A percentile compares a stretch with the other conserved stretches of the same genome.
Evolutionary conservation across 1,139 yeast species (phyloP).

Genomic region (Pneumocystis sp.): DNA sequence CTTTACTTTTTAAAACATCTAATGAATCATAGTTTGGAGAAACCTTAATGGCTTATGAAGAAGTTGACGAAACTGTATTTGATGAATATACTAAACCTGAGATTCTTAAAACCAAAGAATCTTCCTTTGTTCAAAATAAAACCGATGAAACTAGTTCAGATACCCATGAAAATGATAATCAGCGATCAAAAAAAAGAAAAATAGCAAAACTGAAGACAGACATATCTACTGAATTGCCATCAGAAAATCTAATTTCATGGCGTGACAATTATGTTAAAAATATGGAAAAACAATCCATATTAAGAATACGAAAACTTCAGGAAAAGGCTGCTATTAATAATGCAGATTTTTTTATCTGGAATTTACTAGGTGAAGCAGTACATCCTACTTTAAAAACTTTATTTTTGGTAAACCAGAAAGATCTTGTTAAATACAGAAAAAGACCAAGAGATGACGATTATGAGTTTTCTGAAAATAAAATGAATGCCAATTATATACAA

Average conservation of each 20-base stretch:
- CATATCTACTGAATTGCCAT: not conserved
- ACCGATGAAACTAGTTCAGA: not conserved
- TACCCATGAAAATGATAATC: not conserved
- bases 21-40: not conserved
- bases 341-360: not conserved
- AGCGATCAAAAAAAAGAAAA: not conserved
- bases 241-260: not conserved
- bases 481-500: not conserved
- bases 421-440: not conserved
- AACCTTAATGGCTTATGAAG: not conserved
- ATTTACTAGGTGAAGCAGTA: not conserved
- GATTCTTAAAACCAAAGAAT: not conserved
- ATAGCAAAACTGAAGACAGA: not conserved
- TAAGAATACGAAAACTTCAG: not conserved
- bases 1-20: not conserved
- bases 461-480: not conserved
- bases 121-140: not conserved
- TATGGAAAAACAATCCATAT: not conserved
- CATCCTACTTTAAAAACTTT: not conserved
- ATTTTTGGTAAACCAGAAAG: not conserved
- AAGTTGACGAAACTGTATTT: not conserved
- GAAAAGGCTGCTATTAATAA: not conserved
- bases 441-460: not conserved
- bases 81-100: not conserved
- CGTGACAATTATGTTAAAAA: not conserved